Percentiles rank a stretch among this genome's conserved stretches.
Conservation (phyloP, 179 eudicot genomes). For the Camellia oleifera region DNA sequence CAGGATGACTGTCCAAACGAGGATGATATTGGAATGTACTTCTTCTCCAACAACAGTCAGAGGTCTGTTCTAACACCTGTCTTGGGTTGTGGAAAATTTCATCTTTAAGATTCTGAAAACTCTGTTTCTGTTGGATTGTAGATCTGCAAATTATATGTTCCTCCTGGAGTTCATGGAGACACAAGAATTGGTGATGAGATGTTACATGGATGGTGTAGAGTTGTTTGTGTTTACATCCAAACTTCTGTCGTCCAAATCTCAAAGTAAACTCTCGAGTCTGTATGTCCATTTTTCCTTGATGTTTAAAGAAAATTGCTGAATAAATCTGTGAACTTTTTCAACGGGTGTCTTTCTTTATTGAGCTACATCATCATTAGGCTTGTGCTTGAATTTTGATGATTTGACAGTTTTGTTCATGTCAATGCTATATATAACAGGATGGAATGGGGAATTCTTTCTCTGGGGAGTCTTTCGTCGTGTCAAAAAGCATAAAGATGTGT, state of each 20-base stretch:
- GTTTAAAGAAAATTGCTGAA: not conserved
- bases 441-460: constrained; percentile 11
- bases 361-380: not conserved
- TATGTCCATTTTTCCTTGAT: not conserved
- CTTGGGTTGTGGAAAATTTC: not conserved
- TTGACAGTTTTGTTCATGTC: not conserved
- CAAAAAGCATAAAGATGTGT: not conserved
- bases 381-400: not conserved
- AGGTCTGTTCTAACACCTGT: constrained; percentile 28
- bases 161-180: constrained; percentile 29
- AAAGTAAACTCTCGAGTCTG: constrained; percentile 27
- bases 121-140: constrained; percentile 18
- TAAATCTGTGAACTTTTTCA: not conserved
- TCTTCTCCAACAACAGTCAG: constrained; percentile 29
- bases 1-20: constrained; percentile 28
- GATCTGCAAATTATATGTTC: constrained; percentile 25
- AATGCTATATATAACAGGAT: constrained; percentile 12
- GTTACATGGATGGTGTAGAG: constrained; percentile 33
- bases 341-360: not conserved
- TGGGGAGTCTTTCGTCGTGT: constrained; percentile 19
- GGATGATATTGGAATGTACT: constrained; percentile 49
- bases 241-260: constrained; percentile 27
- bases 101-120: constrained; percentile 2
- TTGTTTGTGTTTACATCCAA: constrained; percentile 44
- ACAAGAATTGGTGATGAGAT: constrained; percentile 30